Conservation (phyloP, 2,329 filamentous ascomycete genomes). For the Penicillium sp. region DNA sequence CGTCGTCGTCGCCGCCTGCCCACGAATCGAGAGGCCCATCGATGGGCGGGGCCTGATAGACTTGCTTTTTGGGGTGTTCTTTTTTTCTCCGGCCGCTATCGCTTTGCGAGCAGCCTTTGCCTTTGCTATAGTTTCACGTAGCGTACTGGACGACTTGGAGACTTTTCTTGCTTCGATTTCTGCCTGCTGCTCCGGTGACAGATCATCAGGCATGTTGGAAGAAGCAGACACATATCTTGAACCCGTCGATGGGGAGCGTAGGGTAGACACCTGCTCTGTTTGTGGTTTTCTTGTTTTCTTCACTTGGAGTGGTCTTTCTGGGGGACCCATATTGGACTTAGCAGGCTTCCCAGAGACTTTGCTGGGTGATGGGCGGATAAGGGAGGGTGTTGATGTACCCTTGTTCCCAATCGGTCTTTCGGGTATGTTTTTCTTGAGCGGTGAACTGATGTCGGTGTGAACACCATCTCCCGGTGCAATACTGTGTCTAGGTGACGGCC, state of each 20-base stretch:
- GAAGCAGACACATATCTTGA: conserved; percentile 34
- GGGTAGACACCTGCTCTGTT: conserved; percentile 28
- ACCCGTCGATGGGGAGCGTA: conserved; percentile 31
- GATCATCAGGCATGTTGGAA: conserved; percentile 30
- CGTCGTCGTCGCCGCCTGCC: conserved; percentile 45
- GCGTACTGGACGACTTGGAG: conserved; percentile 70
- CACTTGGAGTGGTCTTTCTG: conserved; percentile 40
- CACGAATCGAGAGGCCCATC: conserved; percentile 39
- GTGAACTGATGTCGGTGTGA: conserved; percentile 15
- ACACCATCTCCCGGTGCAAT: conserved; percentile 11
- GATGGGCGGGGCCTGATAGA: conserved; percentile 14
- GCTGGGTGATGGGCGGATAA: conserved; percentile 54
- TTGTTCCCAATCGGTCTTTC: conserved; percentile 44
- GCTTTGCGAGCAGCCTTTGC: conserved; percentile 78
- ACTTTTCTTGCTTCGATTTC: conserved; percentile 42
- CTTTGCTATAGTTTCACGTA: conserved; percentile 89
- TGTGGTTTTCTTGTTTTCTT: conserved; percentile 39
- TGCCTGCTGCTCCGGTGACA: conserved; percentile 27
- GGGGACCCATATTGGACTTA: conserved; percentile 27
- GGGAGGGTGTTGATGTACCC: conserved; percentile 48
- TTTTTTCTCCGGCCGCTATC: conserved; percentile 31
- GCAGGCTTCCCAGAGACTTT: conserved; percentile 58
- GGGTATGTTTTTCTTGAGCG: conserved; percentile 16
- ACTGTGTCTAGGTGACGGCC: conserved; percentile 22
- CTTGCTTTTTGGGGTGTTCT: background rate